Percentiles rank a stretch among this genome's conserved stretches.
These are phyloP conservation scores for Aspergillus kassunensis DNA, from an alignment of 495 filamentous ascomycete species.

Conservation along the genomic window DNA sequence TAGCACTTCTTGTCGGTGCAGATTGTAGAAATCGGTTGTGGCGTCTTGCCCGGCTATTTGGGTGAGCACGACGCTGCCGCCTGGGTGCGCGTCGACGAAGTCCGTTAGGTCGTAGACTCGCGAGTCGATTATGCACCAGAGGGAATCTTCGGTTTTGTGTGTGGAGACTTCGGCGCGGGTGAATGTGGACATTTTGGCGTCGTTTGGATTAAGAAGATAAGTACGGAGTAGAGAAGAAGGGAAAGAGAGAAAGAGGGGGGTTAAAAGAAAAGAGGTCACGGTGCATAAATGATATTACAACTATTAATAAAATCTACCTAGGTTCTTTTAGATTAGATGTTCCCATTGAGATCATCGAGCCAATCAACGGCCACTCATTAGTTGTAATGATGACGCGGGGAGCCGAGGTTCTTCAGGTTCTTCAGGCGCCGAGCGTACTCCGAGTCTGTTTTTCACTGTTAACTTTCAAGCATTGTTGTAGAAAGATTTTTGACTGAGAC, in stretches of 20 bases:
- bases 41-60: constrained; percentile 57
- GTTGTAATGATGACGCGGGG: neutral
- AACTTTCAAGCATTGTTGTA: neutral
- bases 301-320: no score
- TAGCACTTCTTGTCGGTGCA: constrained; percentile 62
- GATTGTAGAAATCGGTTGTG: constrained; percentile 53
- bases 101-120: constrained; percentile 58
- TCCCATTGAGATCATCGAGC: no score
- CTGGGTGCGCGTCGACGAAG: constrained; percentile 58
- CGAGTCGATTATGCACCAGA: constrained; percentile 58
- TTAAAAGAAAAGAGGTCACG: neutral
- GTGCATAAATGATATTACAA: neutral
- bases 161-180: constrained; percentile 47
- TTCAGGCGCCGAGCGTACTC: no score
- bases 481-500: no score
- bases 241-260: neutral
- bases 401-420: constrained; percentile 18
- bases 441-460: neutral
- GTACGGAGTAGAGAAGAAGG: neutral
- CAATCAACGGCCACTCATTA: constrained; percentile 13
- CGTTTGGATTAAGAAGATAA: no score
- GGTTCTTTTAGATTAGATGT: no score
- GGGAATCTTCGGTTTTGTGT: constrained; percentile 51
- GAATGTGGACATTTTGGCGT: constrained; percentile 25
- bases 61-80: constrained; percentile 50